Base-by-base conservation (phyloP, 164 flowering plant genomes). In the Sedum album region DNA sequence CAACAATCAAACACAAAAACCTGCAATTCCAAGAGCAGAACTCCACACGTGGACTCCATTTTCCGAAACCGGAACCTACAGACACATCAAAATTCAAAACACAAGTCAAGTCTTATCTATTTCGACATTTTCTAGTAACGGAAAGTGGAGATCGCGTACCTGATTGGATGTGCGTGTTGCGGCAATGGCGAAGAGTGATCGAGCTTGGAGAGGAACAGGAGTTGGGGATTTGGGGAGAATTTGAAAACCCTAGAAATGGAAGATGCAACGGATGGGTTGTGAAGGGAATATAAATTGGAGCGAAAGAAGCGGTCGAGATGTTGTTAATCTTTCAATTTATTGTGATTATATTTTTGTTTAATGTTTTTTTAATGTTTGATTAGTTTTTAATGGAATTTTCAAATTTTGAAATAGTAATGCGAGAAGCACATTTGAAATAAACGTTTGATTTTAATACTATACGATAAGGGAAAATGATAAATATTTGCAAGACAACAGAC, bases 1-100 rank as follows among this genome's bases (percentile, higher is more conserved):
- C 13, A 69, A n/a, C 25, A 30, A 1, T 68, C 38, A 17, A 6
- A 36, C 60, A 15, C 17, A 41, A 49, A 65, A 65, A 89, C 96
- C 96, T 90, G 86, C 36, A 90, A 80, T 72, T 86, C 93, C 41
- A 72, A 71, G 18, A 86, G 74, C 71, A 90, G 83, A 28, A 84
- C 68, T 65, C 81, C 87, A 67, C 91, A 86, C 0, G 86, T 83
- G 18, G 90, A 83, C 71, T 82, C 89, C 71, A 77, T 76, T 55
- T 74, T 74, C 41, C 38, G 51, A 64, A 81, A 76, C 69, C 74
- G 82, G 42, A 76, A 75, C 31, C 30, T 46, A 0, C 53, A 57
- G 10, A 57, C 62, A 14, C 62, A 28, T 26, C 60, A 53, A 4
- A n/a, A n/a, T n/a, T n/a, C n/a, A 39, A 39, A 39, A 44, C 48